Evolutionary conservation across 768 basidiomycete species (phyloP), one percentile per base, ranked within the genome.

Genomic region (Hericium rajendrae): DNA sequence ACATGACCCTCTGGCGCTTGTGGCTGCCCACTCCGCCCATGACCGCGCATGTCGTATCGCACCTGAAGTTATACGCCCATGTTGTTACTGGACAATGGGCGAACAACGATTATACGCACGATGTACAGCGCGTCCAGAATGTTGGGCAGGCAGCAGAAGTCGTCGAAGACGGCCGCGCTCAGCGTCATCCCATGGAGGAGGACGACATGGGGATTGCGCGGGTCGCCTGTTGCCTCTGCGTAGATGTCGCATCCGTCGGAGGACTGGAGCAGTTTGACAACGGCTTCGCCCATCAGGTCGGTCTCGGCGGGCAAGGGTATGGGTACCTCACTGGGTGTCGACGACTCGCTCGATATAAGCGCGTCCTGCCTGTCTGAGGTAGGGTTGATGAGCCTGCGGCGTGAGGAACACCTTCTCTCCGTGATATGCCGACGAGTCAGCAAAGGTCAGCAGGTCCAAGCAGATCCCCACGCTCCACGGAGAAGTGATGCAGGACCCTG

Each of bases 211-310:
- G 56, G 57, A 37, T 58, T 60, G 3, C 39, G 41, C 16, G 59
- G 59, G 39, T 60, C 52, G 24, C 59, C 59, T 2, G 39, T 26
- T 6, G 59, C 59, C 18, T 60, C 57, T 15, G 59, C 59, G 28
- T 58, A 60, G 39, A 60, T 51, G 16, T 52, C 28, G 20, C 38
- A 22, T 13, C 57, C 59, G 24, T 60, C 59, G 24, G 50, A 38
- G 13, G 57, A 60, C 13, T 18, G 32, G 48, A 49, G 55, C 28
- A 28, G 18, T 28, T 51, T 51, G 18, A 22, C n/a, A 13, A 28
- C 49, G 22, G 43, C 22, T 16, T 46, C 22, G 43, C n/a, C 16
- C 43, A 46, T 46, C n/a, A 46, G 32, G 8, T 32, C 32, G 32
- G 32, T 32, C 32, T 32, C 32, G 9, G 32, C 32, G 9, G 32